phyloP scores from a whole-genome alignment of 306 rosid species.

The Gleditsia sinensis region DNA sequence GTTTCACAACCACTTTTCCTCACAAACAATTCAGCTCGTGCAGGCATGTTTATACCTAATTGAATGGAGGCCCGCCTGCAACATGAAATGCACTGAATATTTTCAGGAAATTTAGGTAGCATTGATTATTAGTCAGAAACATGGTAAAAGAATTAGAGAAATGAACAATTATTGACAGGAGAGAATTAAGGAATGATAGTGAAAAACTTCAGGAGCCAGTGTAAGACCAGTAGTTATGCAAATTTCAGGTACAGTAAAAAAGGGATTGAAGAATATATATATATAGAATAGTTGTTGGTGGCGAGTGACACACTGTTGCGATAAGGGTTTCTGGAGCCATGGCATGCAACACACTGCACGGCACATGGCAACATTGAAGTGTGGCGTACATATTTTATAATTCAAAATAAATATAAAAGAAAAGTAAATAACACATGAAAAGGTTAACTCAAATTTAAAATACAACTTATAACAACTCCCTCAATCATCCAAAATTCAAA shows the following conservation, averaged over 20 bases:
- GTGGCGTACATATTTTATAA: no score
- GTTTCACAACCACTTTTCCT: constrained; percentile 54
- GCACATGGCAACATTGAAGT: no score
- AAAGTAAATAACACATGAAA: no score
- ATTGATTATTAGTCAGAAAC: background rate
- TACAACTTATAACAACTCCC: no score
- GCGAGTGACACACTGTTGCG: no score
- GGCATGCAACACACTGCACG: no score
- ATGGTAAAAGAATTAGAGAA: background rate
- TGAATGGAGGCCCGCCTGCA: constrained; percentile 61
- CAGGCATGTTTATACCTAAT: constrained; percentile 85
- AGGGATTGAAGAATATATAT: no score
- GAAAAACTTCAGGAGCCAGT: background rate
- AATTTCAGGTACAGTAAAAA: background rate
- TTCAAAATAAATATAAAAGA: no score
- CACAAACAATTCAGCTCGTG: constrained; percentile 67
- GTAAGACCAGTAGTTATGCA: background rate
- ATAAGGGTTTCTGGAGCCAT: no score
- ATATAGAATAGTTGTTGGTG: no score
- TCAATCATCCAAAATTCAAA: no score
- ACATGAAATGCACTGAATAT: background rate
- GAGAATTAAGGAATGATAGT: background rate
- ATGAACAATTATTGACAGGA: background rate
- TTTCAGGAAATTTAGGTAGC: constrained; percentile 13
- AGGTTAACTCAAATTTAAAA: no score